phyloP scores from a whole-genome alignment of 2,329 filamentous ascomycete genomes.

The Exophiala calicioides region DNA sequence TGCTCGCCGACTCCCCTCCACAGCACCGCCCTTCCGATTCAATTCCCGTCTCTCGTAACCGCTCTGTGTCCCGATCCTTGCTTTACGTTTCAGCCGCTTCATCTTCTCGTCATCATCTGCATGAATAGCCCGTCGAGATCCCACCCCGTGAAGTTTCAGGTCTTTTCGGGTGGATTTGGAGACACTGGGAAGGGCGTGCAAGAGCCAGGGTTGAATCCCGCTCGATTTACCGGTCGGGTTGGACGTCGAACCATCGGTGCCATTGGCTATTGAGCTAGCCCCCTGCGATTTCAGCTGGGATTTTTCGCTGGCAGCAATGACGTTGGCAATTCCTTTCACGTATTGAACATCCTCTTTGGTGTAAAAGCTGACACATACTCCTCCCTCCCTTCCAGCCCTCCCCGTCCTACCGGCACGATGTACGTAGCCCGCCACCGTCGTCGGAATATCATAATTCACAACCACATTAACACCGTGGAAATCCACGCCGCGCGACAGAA shows the following conservation, averaged over 20 bases:
- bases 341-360: slow-evolving; percentile 91
- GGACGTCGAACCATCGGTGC: slow-evolving; percentile 31
- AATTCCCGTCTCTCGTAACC: slow-evolving; percentile 50
- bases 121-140: slow-evolving; percentile 59
- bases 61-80: slow-evolving; percentile 69
- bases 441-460: slow-evolving; percentile 95
- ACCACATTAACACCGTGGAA: slow-evolving; percentile 95
- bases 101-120: slow-evolving; percentile 44
- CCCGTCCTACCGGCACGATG: slow-evolving; percentile 92
- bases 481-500: slow-evolving; percentile 88
- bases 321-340: slow-evolving; percentile 88
- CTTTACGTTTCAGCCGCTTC: slow-evolving; percentile 46
- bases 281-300: slow-evolving; percentile 49
- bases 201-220: slow-evolving; percentile 77
- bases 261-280: slow-evolving; percentile 43
- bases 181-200: slow-evolving; percentile 81
- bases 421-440: slow-evolving; percentile 85
- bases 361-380: slow-evolving; percentile 89
- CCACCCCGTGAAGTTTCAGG: slow-evolving; percentile 78
- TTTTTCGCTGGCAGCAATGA: slow-evolving; percentile 81
- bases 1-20: slow-evolving; percentile 38
- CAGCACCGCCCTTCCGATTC: slow-evolving; percentile 49
- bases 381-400: slow-evolving; percentile 80
- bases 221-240: slow-evolving; percentile 32
- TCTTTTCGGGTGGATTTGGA: slow-evolving; percentile 81